Base-by-base conservation (phyloP, 805 yeast species). In the Ascoidea rubescens region DNA sequence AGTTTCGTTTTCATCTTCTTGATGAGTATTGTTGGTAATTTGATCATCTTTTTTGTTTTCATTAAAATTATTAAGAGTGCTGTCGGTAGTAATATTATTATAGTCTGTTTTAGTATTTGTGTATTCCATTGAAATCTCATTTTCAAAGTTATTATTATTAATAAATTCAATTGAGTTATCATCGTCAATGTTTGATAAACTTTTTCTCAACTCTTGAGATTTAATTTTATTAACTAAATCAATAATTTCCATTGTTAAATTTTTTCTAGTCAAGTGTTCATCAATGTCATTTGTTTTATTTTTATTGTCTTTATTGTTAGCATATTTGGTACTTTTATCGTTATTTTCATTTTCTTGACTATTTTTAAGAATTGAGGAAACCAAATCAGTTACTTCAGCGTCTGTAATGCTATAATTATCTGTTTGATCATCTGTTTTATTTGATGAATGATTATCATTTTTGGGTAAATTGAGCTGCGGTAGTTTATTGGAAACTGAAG, bases 31-130 rank as follows among this genome's bases (percentile, higher is more conserved):
- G 3, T 55, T 64, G 8, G 57, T 60, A 5, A 53, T 62, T 7
- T 53, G 56, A 16, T 57, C 60, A 5, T 49, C 59, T 16, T 51
- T 56, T 4, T 69, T 69, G 49, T 61, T 64, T 6, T 69, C 67
- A 12, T 65, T 66, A 30, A 64, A 71, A 30, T 61, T 37, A 61
- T 56, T 48, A 56, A 45, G 28, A 21, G 28, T 12, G 58, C 53
- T 45, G 47, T 51, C 55, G 6, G 48, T 37, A 46, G 53, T 53
- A 31, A 48, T 51, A 12, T 50, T 52, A 46, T 51, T 48, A 47
- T 33, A 42, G 31, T 53, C 50, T 14, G 45, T 51, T 8, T 56
- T 57, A 21, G 50, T 48, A n/a, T 47, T 21, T 21, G 28, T 21
- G 28, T 21, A 21, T 21, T 48, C 45, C 7, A 47, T 31, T 16